Conservation (phyloP, 805 yeast species). For the Candida pseudoglaebosa region DNA sequence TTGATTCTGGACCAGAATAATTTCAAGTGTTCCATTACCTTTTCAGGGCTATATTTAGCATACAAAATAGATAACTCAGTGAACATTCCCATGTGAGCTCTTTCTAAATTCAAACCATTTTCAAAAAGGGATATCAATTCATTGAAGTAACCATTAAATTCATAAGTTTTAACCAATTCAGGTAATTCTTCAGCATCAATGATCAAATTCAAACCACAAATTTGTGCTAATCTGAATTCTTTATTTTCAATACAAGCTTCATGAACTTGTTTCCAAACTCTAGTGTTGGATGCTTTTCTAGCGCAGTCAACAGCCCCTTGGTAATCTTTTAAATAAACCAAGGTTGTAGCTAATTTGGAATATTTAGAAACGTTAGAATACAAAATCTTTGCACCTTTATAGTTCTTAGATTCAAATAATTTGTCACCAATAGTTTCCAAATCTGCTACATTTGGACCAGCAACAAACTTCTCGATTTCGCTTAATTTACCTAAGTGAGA, state of each 20-base stretch:
- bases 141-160: constrained; percentile 84
- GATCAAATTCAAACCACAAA: constrained; percentile 95
- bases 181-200: constrained; percentile 97
- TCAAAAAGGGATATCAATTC: constrained; percentile 91
- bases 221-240: constrained; percentile 96
- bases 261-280: constrained; percentile 97
- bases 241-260: constrained; percentile 92
- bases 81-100: constrained; percentile 99
- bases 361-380: constrained; percentile 86
- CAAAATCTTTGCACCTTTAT: constrained; percentile 88
- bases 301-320: constrained; percentile 99
- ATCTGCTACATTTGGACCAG: constrained; percentile 89
- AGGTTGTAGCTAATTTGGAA: constrained; percentile 93
- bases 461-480: constrained; percentile 82
- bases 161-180: constrained; percentile 83
- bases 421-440: constrained; percentile 89
- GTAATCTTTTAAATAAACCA: constrained; percentile 86
- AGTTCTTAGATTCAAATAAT: constrained; percentile 73
- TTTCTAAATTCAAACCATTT: constrained; percentile 92
- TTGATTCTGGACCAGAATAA: constrained; percentile 97
- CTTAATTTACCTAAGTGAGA: constrained; percentile 71
- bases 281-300: constrained; percentile 89
- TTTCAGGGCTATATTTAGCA: constrained; percentile 84
- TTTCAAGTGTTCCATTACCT: constrained; percentile 93
- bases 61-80: constrained; percentile 91